Base-by-base conservation (phyloP, 2,329 filamentous ascomycete genomes). In the Neonectria hederae region DNA sequence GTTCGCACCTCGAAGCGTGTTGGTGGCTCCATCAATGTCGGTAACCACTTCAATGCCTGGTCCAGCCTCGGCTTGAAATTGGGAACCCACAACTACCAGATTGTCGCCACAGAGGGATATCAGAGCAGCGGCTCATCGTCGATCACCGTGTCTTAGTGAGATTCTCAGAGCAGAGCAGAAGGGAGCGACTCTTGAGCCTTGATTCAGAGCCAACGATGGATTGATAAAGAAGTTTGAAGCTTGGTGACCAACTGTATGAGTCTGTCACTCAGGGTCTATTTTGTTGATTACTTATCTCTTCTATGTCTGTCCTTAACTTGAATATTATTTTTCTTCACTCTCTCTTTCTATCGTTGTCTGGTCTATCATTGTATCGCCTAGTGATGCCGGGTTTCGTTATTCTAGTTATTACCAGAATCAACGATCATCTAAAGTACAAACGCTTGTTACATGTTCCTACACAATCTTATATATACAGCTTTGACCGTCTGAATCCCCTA, bases 31-130 rank as follows among this genome's bases (percentile, higher is more conserved):
- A 82, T 88, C 65, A 84, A 80, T 40, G 79, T 80, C 2, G 77
- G 74, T 24, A 83, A 81, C 66, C 85, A 87, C 73, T 87, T 87
- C 69, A 78, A 83, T 68, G 84, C 84, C 8, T 88, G 86, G 86
- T 74, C 74, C 21, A 77, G 78, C 40, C 70, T 74, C n/a, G 85
- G 85, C 4, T 74, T 86, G 74, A 79, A 75, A 26, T 71, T 87
- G 11, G 86, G 85, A 3, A 78, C 67, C 42, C 78, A 81, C 68
- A 78, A 87, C 74, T 87, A 87, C 74, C 81, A 83, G 79, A 85
- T 87, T 65, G 76, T 87, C 21, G 85, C 85, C 14, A 84, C 83
- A 1, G 85, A 87, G 75, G 85, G 83, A 4, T 86, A 86, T 75
- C 76, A 79, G 65, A 85, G 83, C 76, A 80, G 77, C 63, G 84